Evolutionary conservation across 345 rosid species (phyloP).

Genomic region (Eucalyptus globulus): DNA sequence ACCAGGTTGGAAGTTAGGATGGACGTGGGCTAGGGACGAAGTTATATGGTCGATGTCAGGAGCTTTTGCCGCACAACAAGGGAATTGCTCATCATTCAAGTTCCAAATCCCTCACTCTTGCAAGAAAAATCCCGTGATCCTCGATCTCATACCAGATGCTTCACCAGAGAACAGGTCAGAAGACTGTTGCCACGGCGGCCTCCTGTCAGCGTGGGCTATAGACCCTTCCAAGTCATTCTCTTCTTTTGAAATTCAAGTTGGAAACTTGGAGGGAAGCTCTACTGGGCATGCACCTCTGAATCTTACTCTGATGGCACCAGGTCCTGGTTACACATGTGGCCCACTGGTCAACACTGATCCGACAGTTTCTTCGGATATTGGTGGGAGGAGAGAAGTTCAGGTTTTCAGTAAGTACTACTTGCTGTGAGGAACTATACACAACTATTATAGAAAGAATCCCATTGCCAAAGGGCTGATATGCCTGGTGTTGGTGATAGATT

Average conservation of each 20-base stretch:
- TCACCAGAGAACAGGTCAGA: slow-evolving; percentile 5
- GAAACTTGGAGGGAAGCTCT: slow-evolving; percentile 10
- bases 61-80: slow-evolving; percentile 41
- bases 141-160: slow-evolving; percentile 23
- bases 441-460: not conserved
- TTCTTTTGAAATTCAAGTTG: slow-evolving; percentile 29
- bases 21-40: slow-evolving; percentile 39
- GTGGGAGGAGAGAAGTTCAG: slow-evolving; percentile 40
- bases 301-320: slow-evolving; percentile 36
- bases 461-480: not conserved
- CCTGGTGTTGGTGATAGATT: not conserved
- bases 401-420: slow-evolving; percentile 28
- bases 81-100: slow-evolving; percentile 26
- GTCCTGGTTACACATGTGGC: slow-evolving; percentile 49
- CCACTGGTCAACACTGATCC: slow-evolving; percentile 21
- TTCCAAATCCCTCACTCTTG: slow-evolving; percentile 28
- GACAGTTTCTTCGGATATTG: slow-evolving; percentile 17
- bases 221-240: slow-evolving; percentile 36
- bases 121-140: slow-evolving; percentile 22
- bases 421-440: not conserved
- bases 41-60: slow-evolving; percentile 36
- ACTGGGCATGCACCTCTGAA: slow-evolving; percentile 18
- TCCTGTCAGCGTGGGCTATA: slow-evolving; percentile 37
- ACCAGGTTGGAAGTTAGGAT: slow-evolving; percentile 47
- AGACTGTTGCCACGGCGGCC: slow-evolving; percentile 30